Conservation (phyloP, 352 stramenopile genomes). For the Chrysophaeum taylorii region DNA sequence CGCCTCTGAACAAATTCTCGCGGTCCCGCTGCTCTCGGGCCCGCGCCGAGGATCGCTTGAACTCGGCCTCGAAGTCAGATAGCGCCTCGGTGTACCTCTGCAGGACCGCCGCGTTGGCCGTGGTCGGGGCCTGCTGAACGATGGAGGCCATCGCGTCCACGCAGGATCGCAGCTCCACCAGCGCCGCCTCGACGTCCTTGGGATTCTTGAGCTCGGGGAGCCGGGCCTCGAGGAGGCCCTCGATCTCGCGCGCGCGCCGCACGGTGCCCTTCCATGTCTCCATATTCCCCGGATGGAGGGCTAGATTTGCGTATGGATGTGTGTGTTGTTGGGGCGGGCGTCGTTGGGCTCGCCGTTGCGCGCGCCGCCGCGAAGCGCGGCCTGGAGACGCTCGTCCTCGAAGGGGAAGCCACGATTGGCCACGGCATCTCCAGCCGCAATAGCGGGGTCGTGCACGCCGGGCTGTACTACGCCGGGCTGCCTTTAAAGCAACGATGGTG, state of each 20-base stretch:
- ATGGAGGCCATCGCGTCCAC: not conserved
- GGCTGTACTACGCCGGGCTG: slow-evolving; percentile 75
- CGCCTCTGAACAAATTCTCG: not conserved
- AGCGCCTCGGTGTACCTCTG: not conserved
- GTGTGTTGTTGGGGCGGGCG: slow-evolving; percentile 34
- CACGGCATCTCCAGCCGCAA: slow-evolving; percentile 76
- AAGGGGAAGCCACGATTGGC: slow-evolving; percentile 62
- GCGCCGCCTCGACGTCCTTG: not conserved
- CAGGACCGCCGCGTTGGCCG: not conserved
- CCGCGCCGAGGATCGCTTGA: not conserved
- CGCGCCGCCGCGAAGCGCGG: slow-evolving; percentile 39
- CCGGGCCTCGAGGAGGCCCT: not conserved
- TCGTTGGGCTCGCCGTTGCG: slow-evolving; percentile 52
- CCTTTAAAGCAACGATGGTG: slow-evolving; percentile 75
- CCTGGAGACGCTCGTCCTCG: slow-evolving; percentile 65
- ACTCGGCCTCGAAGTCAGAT: not conserved
- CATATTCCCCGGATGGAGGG: no score
- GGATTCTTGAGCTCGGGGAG: not conserved
- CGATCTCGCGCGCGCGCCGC: not conserved
- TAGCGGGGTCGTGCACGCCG: slow-evolving; percentile 86
- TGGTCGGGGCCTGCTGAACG: not conserved
- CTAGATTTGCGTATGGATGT: no score
- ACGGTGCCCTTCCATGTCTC: no score
- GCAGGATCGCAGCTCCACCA: not conserved
- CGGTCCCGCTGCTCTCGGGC: not conserved